These are phyloP conservation scores for Penicillium malachiteum DNA, from an alignment of 495 filamentous ascomycete genomes.

Conservation along the genomic window DNA sequence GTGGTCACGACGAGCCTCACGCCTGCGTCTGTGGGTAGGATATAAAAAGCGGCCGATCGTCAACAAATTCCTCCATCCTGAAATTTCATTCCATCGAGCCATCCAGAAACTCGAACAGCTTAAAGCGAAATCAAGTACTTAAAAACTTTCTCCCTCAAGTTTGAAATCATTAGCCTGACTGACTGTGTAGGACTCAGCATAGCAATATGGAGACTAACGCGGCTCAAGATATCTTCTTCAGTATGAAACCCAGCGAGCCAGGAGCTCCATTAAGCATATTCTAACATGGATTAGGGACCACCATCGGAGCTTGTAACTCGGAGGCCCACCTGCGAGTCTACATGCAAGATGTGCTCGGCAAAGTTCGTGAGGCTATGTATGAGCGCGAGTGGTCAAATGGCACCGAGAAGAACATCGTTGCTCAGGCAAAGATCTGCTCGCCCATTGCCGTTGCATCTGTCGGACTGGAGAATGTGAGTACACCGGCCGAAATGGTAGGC, in stretches of 20 bases:
- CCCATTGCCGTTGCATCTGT: conserved; percentile 13
- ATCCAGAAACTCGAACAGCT: too few relatives aligned
- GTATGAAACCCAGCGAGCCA: background rate
- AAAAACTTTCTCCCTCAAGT: too few relatives aligned
- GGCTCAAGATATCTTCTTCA: background rate
- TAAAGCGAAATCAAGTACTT: too few relatives aligned
- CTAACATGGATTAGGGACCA: conserved; percentile 2
- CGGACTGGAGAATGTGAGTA: conserved; percentile 7
- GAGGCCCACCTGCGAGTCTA: conserved; percentile 14
- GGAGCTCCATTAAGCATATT: too few relatives aligned
- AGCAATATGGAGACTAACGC: background rate
- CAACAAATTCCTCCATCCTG: too few relatives aligned
- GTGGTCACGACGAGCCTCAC: too few relatives aligned
- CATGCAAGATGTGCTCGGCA: conserved; percentile 15
- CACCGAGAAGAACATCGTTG: conserved; percentile 11
- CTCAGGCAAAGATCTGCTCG: conserved; percentile 6
- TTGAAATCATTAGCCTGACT: too few relatives aligned
- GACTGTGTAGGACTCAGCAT: background rate
- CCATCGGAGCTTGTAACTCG: conserved; percentile 16
- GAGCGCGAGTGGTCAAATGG: conserved; percentile 13
- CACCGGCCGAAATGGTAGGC: background rate
- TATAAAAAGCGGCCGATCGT: too few relatives aligned
- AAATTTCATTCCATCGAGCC: too few relatives aligned
- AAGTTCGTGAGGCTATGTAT: conserved; percentile 11
- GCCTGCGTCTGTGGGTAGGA: too few relatives aligned